These are phyloP conservation scores for Mariannaea sp. DNA, from an alignment of 2,329 filamentous ascomycete genomes.

Conservation along the genomic window DNA sequence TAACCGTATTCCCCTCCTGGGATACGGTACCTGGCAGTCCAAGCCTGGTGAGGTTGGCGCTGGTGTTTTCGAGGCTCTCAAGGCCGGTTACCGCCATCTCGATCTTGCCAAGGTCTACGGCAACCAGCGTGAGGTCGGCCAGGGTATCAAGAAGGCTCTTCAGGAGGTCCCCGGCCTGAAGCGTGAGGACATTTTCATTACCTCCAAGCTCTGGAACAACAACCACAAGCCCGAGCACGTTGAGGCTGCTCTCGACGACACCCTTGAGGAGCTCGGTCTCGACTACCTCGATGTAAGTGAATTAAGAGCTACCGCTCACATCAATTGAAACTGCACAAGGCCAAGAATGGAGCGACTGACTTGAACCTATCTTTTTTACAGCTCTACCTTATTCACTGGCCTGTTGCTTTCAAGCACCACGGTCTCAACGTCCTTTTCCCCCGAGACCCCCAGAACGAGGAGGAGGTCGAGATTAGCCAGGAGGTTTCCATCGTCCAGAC, in stretches of 20 bases:
- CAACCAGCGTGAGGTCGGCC: conserved; percentile 65
- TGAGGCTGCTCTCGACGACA: conserved; percentile 59
- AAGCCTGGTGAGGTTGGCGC: conserved; percentile 66
- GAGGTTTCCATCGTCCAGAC: conserved; percentile 49
- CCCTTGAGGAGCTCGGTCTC: conserved; percentile 58
- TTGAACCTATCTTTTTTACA: no score
- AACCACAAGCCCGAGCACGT: conserved; percentile 64
- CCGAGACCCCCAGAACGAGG: conserved; percentile 33
- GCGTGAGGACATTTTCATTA: conserved; percentile 63
- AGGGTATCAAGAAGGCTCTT: conserved; percentile 56
- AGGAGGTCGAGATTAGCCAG: conserved; percentile 49
- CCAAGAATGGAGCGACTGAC: no score
- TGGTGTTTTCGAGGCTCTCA: conserved; percentile 67
- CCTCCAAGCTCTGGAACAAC: conserved; percentile 70
- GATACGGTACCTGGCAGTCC: conserved; percentile 70
- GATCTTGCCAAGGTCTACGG: conserved; percentile 60
- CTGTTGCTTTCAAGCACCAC: conserved; percentile 50
- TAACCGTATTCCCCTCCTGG: conserved; percentile 66
- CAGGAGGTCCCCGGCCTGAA: conserved; percentile 56
- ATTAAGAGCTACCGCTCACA: not conserved
- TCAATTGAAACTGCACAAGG: not conserved
- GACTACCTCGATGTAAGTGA: conserved; percentile 58
- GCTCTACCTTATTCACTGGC: conserved; percentile 69
- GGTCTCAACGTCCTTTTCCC: conserved; percentile 50
- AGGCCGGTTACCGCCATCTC: conserved; percentile 68